Percentiles rank a stretch among this genome's conserved stretches.
Evolutionary conservation across 495 filamentous ascomycete species (phyloP).

Genomic region (Aspergillus cristatus): DNA sequence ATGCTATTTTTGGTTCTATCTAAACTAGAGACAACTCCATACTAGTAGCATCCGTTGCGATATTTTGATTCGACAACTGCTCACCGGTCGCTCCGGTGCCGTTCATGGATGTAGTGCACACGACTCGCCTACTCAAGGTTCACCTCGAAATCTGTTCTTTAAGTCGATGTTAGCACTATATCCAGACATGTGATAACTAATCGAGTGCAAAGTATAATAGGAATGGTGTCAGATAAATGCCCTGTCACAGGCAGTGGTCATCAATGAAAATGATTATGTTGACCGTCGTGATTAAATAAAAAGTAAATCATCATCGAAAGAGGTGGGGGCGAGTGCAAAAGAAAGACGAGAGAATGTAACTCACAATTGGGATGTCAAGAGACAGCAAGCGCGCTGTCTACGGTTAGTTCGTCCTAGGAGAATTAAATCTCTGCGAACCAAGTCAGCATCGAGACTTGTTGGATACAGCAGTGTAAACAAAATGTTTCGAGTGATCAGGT

Average conservation of each 20-base stretch:
- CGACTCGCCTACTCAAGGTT: too few relatives aligned
- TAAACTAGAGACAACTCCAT: too few relatives aligned
- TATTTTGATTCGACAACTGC: too few relatives aligned
- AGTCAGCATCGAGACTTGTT: constrained; percentile 22
- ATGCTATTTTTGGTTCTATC: too few relatives aligned
- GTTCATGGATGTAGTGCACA: too few relatives aligned
- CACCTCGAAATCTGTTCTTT: too few relatives aligned
- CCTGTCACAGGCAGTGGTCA: constrained; percentile 87
- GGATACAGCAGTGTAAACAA: constrained; percentile 8
- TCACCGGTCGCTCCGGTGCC: too few relatives aligned
- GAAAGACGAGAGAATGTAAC: constrained; percentile 9
- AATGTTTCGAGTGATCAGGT: constrained; percentile 33
- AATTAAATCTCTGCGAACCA: background rate
- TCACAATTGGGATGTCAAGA: constrained; percentile 10
- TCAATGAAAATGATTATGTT: constrained; percentile 81
- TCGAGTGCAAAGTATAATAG: constrained; percentile 2
- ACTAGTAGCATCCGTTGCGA: too few relatives aligned
- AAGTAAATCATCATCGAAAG: constrained; percentile 64
- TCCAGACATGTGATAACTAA: too few relatives aligned
- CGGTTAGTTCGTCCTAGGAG: too few relatives aligned
- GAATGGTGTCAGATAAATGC: constrained; percentile 52
- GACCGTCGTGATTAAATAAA: constrained; percentile 92
- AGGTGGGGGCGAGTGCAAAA: constrained; percentile 2
- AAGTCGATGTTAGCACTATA: too few relatives aligned
- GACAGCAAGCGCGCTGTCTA: too few relatives aligned